Evolutionary conservation across 2,329 filamentous ascomycete species (phyloP), one percentile per base, ranked within the genome.

Genomic region (Dryadomyces quercus-mongolicae): DNA sequence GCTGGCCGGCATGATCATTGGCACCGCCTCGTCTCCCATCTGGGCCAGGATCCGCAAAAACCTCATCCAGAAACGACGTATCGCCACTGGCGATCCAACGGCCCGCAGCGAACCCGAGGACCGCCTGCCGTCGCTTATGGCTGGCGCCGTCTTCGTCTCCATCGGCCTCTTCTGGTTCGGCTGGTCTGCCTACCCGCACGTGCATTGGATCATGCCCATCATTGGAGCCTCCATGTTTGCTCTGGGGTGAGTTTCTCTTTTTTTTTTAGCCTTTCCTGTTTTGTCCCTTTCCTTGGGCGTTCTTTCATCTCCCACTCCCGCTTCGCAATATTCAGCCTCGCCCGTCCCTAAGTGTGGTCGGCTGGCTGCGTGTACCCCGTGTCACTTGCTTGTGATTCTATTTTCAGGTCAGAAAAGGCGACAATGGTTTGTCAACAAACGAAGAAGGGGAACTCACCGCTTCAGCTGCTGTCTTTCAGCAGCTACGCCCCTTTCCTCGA

Each of bases 121-220:
- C 70, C 82, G 89, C 57, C 77, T 96, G 38, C 86, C 88, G 7
- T 82, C 88, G 38, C 80, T 83, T 20, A 85, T 91, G 52, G 66
- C 76, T 8, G 92, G 91, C n/a, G 83, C 83, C 0, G 68, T 89
- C 47, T 69, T 95, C 10, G 88, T 93, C 36, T 88, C 90, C 5
- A 73, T 86, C 54, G 88, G 88, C 7, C 70, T 97, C 16, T 95
- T 96, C 67, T 86, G 88, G 70, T 95, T 95, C 69, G 89, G 82
- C 9, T 95, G 89, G 86, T 90, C 87, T 5, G 85, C 86, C 15
- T 91, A 84, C 66, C 68, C 82, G 2, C 77, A 68, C 61, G 78
- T 95, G 50, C 85, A 88, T 68, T 92, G 83, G 83, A 85, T 88
- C 57, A 76, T 83, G 48, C 84, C 86, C 25, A 84, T 89, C 60